phyloP scores from a whole-genome alignment of 176 grass and related monocot genomes.

The sorghum (Sorghum bicolor) region DNA sequence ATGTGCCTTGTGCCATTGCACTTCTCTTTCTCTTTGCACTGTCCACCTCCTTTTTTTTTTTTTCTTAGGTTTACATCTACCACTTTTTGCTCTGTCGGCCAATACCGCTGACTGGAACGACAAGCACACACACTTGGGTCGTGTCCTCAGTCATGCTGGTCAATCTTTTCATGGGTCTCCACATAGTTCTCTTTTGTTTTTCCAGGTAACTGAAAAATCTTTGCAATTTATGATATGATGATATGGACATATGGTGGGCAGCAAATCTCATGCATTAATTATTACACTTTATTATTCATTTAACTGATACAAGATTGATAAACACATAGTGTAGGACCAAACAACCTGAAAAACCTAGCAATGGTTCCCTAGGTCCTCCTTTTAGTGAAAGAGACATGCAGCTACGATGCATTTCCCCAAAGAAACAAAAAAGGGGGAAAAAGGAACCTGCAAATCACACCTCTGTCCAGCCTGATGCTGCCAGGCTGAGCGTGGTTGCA shows the following conservation, averaged over 20 bases:
- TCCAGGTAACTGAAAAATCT: background rate
- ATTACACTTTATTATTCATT: background rate
- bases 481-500: background rate
- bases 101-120: background rate
- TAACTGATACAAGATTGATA: background rate
- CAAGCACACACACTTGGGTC: background rate
- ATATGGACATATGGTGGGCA: background rate
- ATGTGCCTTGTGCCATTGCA: background rate
- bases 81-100: constrained; percentile 17
- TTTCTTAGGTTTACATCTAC: background rate
- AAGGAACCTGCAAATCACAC: constrained; percentile 19
- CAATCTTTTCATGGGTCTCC: background rate
- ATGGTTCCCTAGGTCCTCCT: constrained; percentile 14
- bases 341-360: constrained; percentile 18
- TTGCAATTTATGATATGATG: background rate
- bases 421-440: constrained; percentile 23
- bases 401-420: background rate
- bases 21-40: background rate
- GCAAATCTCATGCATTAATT: background rate
- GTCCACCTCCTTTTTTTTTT: background rate
- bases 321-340: constrained; percentile 5
- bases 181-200: background rate
- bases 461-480: background rate
- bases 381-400: constrained; percentile 32
- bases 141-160: background rate